phyloP scores from a whole-genome alignment of 2,329 filamentous ascomycete genomes.

The Xylariaceae sp. region DNA sequence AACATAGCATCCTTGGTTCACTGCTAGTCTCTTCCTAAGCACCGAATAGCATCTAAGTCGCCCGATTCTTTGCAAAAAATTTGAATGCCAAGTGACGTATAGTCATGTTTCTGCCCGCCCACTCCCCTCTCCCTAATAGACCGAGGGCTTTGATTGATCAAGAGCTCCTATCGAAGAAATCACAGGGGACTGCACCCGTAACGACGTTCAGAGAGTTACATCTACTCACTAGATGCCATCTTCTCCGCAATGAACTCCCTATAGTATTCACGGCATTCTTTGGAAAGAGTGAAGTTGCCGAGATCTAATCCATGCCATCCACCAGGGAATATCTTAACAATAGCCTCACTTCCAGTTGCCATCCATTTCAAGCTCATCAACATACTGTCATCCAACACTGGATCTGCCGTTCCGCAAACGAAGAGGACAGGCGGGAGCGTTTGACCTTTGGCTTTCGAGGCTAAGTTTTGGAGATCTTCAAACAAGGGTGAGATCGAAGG shows the following conservation, averaged over 20 bases:
- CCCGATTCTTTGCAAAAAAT: too few relatives aligned
- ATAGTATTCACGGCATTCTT: neutral
- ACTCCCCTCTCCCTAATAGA: too few relatives aligned
- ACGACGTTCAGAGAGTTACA: too few relatives aligned
- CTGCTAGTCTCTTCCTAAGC: too few relatives aligned
- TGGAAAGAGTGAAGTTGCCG: neutral
- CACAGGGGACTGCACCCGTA: too few relatives aligned
- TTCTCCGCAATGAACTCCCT: neutral
- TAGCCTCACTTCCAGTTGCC: slow-evolving; percentile 23
- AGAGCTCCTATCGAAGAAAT: too few relatives aligned
- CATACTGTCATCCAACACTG: slow-evolving; percentile 28
- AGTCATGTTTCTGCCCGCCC: too few relatives aligned
- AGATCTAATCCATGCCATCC: slow-evolving; percentile 48
- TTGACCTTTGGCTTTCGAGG: neutral
- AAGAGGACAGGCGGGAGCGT: slow-evolving; percentile 51
- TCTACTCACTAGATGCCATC: neutral
- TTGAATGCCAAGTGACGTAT: too few relatives aligned
- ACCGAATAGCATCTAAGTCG: too few relatives aligned
- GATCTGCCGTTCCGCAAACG: slow-evolving; percentile 51
- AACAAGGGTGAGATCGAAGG: slow-evolving; percentile 48
- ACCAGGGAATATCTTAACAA: slow-evolving; percentile 52
- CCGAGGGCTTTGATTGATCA: too few relatives aligned
- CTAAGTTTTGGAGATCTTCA: slow-evolving; percentile 37
- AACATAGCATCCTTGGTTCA: too few relatives aligned
- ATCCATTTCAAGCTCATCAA: slow-evolving; percentile 54